Conservation (phyloP, 306 rosid genomes). For the Crotalaria pallida region DNA sequence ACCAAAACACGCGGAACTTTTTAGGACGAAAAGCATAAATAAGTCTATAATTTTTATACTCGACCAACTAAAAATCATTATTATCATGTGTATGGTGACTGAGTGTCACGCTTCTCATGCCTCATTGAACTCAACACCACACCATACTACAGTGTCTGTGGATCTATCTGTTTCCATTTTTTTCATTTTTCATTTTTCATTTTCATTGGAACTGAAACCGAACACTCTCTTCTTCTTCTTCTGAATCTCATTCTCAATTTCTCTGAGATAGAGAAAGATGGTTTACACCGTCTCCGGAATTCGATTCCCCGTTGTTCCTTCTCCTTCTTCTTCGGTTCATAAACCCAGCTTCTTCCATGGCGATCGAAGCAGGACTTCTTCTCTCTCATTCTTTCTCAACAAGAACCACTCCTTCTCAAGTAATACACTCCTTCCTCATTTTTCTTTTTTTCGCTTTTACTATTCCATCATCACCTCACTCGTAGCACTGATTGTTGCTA, state of each 20-base stretch:
- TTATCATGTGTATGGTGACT: neutral
- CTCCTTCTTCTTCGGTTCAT: slow-evolving; percentile 36
- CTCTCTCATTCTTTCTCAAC: slow-evolving; percentile 33
- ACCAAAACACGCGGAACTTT: too few relatives aligned
- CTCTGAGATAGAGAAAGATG: slow-evolving; percentile 24
- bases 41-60: too few relatives aligned
- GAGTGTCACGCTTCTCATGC: slow-evolving; percentile 40
- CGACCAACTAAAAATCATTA: too few relatives aligned
- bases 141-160: neutral
- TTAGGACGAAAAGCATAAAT: too few relatives aligned
- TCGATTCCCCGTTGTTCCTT: slow-evolving; percentile 52
- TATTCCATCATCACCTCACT: neutral
- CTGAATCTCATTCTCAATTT: neutral
- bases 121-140: slow-evolving; percentile 18
- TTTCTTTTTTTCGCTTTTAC: neutral
- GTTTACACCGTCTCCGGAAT: slow-evolving; percentile 73
- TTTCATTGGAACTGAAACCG: neutral
- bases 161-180: too few relatives aligned
- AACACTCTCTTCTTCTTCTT: neutral
- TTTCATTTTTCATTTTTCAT: neutral
- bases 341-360: slow-evolving; percentile 33
- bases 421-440: slow-evolving; percentile 28
- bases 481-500: slow-evolving; percentile 9
- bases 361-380: slow-evolving; percentile 35
- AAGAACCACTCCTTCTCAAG: slow-evolving; percentile 40